Evolutionary conservation across 768 basidiomycete genomes (phyloP).

Genomic region (Suillus subalutaceus): DNA sequence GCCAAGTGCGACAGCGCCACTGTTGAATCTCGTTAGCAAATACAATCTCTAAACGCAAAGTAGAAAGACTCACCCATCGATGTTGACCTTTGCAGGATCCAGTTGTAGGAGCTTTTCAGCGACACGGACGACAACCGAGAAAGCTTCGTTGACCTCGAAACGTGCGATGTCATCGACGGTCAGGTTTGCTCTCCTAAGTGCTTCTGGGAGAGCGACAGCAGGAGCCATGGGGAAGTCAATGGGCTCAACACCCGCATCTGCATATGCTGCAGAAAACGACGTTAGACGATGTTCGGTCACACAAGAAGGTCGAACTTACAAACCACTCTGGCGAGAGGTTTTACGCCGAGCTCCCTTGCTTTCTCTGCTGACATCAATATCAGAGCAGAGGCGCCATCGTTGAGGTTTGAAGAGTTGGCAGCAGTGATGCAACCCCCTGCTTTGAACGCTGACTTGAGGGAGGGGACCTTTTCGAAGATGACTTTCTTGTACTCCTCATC

Average conservation of each 20-base stretch:
- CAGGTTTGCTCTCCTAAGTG: slow-evolving; percentile 85
- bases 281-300: not conserved
- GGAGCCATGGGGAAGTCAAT: slow-evolving; percentile 98
- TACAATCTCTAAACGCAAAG: not conserved
- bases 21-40: slow-evolving; percentile 36
- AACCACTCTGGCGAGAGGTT: slow-evolving; percentile 89
- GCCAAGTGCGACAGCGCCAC: slow-evolving; percentile 95
- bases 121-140: slow-evolving; percentile 90
- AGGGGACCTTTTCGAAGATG: slow-evolving; percentile 91
- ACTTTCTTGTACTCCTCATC: slow-evolving; percentile 99
- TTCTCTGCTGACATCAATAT: slow-evolving; percentile 94
- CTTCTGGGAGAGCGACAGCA: slow-evolving; percentile 85
- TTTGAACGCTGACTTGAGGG: slow-evolving; percentile 88
- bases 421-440: slow-evolving; percentile 90
- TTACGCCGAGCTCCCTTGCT: slow-evolving; percentile 87
- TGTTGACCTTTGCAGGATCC: slow-evolving; percentile 87
- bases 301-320: slow-evolving; percentile 56
- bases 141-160: slow-evolving; percentile 98
- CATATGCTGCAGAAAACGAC: slow-evolving; percentile 64
- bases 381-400: slow-evolving; percentile 95
- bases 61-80: slow-evolving; percentile 65
- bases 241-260: slow-evolving; percentile 95
- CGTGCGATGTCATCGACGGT: slow-evolving; percentile 83
- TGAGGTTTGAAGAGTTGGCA: slow-evolving; percentile 93
- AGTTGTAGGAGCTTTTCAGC: slow-evolving; percentile 89